These are phyloP conservation scores for Batrachochytrium dendrobatidis DNA, from an alignment of 371 early-diverging fungal genomes.

Conservation along the genomic window DNA sequence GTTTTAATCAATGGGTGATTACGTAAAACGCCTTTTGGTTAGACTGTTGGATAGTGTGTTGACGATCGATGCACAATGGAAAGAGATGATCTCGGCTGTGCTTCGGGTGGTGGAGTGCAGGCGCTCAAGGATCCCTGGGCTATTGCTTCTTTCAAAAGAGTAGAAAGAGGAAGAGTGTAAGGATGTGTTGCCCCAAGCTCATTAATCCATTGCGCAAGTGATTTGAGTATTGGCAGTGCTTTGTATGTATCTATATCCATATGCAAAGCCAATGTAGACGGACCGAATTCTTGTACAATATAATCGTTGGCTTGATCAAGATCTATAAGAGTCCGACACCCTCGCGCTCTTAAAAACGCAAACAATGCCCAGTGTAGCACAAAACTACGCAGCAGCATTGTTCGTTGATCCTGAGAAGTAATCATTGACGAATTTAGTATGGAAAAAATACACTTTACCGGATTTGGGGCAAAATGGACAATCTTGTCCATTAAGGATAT, in stretches of 20 bases:
- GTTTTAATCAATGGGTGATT: no score
- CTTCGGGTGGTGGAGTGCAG: no score
- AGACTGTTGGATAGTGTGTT: no score
- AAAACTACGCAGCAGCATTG: background rate
- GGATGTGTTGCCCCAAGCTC: background rate
- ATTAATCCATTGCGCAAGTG: background rate
- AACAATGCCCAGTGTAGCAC: slow-evolving; percentile 3
- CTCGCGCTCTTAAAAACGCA: background rate
- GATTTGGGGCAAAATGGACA: background rate
- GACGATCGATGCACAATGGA: no score
- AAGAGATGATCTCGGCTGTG: no score
- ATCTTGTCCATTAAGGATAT: slow-evolving; percentile 2
- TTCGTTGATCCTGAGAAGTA: background rate
- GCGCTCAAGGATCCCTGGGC: no score
- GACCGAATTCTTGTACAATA: background rate
- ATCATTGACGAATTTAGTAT: background rate
- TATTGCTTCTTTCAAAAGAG: no score
- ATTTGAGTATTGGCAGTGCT: background rate
- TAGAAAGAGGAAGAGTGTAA: background rate
- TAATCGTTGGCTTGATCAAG: background rate
- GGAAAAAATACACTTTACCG: background rate
- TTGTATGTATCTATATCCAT: background rate
- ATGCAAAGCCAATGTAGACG: background rate
- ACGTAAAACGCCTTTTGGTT: no score
- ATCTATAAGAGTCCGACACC: background rate